Evolutionary conservation across 202 grass and related monocot genomes (phyloP), one percentile per base, ranked within the genome.

Genomic region (Saccharum hybrid): DNA sequence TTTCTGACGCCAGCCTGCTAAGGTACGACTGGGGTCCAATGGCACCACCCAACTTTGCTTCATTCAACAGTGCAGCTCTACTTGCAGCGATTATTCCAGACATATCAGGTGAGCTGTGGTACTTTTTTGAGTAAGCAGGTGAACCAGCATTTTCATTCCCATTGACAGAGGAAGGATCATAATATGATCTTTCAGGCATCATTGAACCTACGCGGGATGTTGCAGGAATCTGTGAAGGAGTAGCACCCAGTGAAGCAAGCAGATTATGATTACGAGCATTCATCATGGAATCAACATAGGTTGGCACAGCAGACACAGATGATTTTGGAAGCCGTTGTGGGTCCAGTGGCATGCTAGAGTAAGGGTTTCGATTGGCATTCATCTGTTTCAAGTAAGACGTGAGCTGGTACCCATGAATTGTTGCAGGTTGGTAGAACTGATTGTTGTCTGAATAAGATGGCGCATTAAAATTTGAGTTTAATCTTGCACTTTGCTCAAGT

Each of bases 91-190:
- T 99, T 67, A 99, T 23, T 51, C 89, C 96, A 89, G 96, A 99
- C 72, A 99, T 90, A 74, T 99, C 96, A 68, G 96, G 96, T 79
- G 96, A 99, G 85, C 89, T 99, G 82, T 99, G 96, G 75, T 99
- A 99, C 84, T 99, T 99, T 90, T 99, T 99, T 82, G 93, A 74
- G 76, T 90, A 94, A 39, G 81, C 82, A 76, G 89, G 62, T 39
- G 88, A 77, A 60, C 88, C 83, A 21, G 71, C 31, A 72, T 33
- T 92, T 86, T 91, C 91, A 64, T 43, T 72, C 33, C 68, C 74
- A 80, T 92, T 91, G 80, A 94, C 34, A 61, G 88, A 56, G 66
- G 90, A 91, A 80, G 91, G 79, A 63, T 89, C 90, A 45, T 90
- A 87, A 86, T 96, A 94, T 26, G 86, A 82, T 89, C 84, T 87